Evolutionary conservation across 495 filamentous ascomycete genomes (phyloP), one percentile per base, ranked within the genome.

Genomic region (Xylaria intraflava): DNA sequence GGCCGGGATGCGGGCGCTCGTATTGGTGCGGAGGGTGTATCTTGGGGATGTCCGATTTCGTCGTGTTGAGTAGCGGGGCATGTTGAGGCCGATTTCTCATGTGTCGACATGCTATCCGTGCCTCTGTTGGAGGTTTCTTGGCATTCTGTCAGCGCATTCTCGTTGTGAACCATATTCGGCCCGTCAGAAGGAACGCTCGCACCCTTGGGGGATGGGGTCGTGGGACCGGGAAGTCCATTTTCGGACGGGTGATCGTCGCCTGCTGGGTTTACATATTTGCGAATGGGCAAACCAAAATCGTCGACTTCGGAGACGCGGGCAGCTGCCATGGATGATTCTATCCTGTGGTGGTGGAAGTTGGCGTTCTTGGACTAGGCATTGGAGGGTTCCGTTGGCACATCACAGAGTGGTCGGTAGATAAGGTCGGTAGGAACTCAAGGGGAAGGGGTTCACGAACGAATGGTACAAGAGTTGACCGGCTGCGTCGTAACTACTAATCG

Each of bases 211-310:
- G 43, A 16, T 19, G 7, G 33, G 47, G 42, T 56, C 38, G 36
- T 58, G 61, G 31, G 48, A 48, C 19, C 56, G 45, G 10, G 29
- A 22, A 31, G 33, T 35, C 56, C 51, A 33, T 46, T n/a, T 26
- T 49, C 45, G n/a, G 27, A 41, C 26, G 53, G 44, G 17, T 41
- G 23, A 23, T 58, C 38, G 22, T 60, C 42, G 31, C 31, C 47
- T 42, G 56, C 41, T 3, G 64, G 57, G 54, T 49, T 51, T 45
- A 62, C 55, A 47, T 64, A 68, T 55, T 74, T 75, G 61, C 60
- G 66, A 29, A 81, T 69, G 38, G 76, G 78, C 45, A 83, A 65
- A 22, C 79, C 78, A 61, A 81, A 83, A 40, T 83, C 79, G 62
- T 83, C 79, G 19, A 72, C 49, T 57, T 82, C 72, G 19, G 62